Percentiles rank a stretch among this genome's conserved stretches.
phyloP scores from a whole-genome alignment of 2,329 filamentous ascomycete genomes.

The Cladobotryum protrusum region DNA sequence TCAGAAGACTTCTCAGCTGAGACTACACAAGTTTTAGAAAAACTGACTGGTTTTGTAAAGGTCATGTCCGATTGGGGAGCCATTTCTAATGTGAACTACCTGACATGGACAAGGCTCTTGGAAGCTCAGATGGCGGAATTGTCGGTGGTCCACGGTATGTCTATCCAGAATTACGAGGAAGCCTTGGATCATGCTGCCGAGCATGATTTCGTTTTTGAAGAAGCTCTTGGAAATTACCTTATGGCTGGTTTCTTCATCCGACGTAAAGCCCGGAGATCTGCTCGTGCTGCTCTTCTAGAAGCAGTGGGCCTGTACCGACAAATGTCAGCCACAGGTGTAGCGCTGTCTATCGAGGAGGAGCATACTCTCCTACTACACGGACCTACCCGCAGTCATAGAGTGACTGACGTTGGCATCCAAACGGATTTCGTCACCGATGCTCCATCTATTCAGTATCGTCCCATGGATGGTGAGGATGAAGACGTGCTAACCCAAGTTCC shows the following conservation, averaged over 20 bases:
- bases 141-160: constrained; percentile 46
- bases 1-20: constrained; percentile 39
- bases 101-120: constrained; percentile 61
- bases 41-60: constrained; percentile 50
- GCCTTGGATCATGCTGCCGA: constrained; percentile 66
- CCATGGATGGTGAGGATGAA: constrained; percentile 39
- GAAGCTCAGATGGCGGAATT: constrained; percentile 64
- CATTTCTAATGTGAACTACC: constrained; percentile 65
- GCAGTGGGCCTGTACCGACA: constrained; percentile 62
- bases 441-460: constrained; percentile 45
- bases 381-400: constrained; percentile 51
- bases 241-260: constrained; percentile 67
- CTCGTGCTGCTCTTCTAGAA: constrained; percentile 62
- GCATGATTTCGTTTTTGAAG: constrained; percentile 61
- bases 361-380: constrained; percentile 62
- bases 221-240: constrained; percentile 66
- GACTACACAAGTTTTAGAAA: constrained; percentile 42
- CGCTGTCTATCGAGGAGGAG: constrained; percentile 59
- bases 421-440: constrained; percentile 61
- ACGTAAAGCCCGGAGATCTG: constrained; percentile 58
- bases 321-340: constrained; percentile 63
- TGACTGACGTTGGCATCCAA: constrained; percentile 59
- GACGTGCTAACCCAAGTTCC: constrained; percentile 33
- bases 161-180: constrained; percentile 61
- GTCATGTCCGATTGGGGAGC: constrained; percentile 59